phyloP scores from a whole-genome alignment of 2,329 filamentous ascomycete species.

The Metarhizium album region DNA sequence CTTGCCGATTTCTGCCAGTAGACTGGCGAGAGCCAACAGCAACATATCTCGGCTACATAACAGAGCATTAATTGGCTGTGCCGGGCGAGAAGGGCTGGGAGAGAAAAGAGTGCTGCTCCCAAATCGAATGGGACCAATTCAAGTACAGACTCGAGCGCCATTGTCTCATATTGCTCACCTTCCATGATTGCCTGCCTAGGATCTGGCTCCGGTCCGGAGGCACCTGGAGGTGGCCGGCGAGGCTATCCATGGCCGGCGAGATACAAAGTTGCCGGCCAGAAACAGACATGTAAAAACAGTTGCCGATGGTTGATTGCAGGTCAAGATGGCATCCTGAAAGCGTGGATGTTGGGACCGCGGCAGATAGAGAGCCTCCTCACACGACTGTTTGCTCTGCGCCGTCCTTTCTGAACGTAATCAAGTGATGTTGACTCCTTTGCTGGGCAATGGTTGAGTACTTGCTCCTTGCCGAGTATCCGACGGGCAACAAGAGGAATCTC shows the following conservation, averaged over 20 bases:
- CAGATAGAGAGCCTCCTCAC: background rate
- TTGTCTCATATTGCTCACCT: conserved; percentile 27
- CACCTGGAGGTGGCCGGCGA: conserved; percentile 37
- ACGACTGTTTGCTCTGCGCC: background rate
- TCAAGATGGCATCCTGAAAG: conserved; percentile 11
- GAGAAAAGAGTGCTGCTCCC: conserved; percentile 5
- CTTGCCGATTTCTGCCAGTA: conserved; percentile 22
- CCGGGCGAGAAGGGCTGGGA: conserved; percentile 3
- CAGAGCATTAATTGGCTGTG: background rate
- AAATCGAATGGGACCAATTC: too few species aligned
- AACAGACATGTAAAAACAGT: background rate
- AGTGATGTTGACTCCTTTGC: conserved; percentile 1
- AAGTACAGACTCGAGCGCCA: background rate
- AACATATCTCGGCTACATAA: conserved; percentile 41
- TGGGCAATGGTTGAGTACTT: background rate
- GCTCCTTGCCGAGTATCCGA: background rate
- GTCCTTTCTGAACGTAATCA: background rate
- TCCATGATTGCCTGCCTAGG: conserved; percentile 40
- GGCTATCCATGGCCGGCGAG: conserved; percentile 22
- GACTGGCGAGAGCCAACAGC: conserved; percentile 35
- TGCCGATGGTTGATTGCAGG: background rate
- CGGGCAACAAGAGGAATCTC: background rate
- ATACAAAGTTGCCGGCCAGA: conserved; percentile 2
- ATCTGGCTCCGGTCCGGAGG: conserved; percentile 41
- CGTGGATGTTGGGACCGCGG: conserved; percentile 2